phyloP scores from a whole-genome alignment of 169 alveolate genomes.

The Plasmodium malariae region DNA sequence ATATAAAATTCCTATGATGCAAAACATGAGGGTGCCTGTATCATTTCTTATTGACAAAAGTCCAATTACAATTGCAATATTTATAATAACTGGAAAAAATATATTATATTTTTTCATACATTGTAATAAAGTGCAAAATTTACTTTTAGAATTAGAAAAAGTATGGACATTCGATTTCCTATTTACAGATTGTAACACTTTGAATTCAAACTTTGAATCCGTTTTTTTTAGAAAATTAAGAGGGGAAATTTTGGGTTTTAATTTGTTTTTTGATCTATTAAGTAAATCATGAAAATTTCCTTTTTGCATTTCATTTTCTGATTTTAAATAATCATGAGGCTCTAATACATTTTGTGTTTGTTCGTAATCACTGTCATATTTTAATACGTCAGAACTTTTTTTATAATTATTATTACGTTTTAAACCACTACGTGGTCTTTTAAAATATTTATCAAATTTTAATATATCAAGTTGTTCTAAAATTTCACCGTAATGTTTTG shows the following conservation, averaged over 20 bases:
- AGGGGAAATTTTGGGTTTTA: background rate
- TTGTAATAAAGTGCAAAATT: background rate
- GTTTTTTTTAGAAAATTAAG: background rate
- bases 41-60: background rate
- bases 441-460: background rate
- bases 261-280: too few relatives aligned
- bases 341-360: background rate
- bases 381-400: background rate
- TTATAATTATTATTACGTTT: background rate
- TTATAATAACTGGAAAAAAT: background rate
- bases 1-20: background rate
- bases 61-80: background rate
- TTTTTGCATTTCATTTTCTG: background rate
- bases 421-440: background rate
- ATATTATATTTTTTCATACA: background rate
- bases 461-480: background rate
- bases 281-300: too few relatives aligned
- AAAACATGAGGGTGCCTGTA: background rate
- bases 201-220: conserved; percentile 1
- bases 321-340: background rate
- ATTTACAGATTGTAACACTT: conserved; percentile 9
- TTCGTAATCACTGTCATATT: background rate
- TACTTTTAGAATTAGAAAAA: background rate
- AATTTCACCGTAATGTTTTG: background rate
- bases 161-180: background rate